Base-by-base conservation (phyloP, 345 rosid genomes). In the Punica granatum region DNA sequence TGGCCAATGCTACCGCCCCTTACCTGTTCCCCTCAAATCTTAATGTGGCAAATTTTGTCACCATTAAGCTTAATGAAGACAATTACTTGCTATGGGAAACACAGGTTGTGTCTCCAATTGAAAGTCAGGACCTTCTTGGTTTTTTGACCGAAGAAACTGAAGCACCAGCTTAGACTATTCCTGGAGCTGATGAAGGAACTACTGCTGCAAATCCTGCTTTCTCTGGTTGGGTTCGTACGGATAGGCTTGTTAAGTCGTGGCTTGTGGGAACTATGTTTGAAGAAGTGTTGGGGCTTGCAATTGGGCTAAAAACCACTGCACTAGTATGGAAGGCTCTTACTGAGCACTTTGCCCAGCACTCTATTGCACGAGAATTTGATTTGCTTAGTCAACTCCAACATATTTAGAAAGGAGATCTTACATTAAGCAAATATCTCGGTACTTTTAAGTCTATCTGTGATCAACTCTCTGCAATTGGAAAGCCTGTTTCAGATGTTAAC, bases 51-150 rank as follows among this genome's bases (percentile, higher is more conserved):
- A 37, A 37, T 11, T 37, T 37, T 37, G 41, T 37, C 6, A 4
- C 41, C 5, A 4, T 37, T 4, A 37, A 37, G 11, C 11, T 4
- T 37, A 37, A 5, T 11, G 41, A 59, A 11, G 35, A 12, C 1
- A 59, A 30, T 4, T 59, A 28, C 12, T 31, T 59, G 0, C 35
- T 59, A 4, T 59, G 63, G 63, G 21, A 31, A 30, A n/a, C 63
- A 0, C 23, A 30, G 7, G 15, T 59, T 11, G 1, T 28, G 3
- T 28, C 21, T 85, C 81, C 88, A 85, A 74, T 82, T 11, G 0
- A 1, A 3, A 60, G 63, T 30, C 37, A 31, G 1, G 10, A 31
- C 3, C 21, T 60, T 6, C 2, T 26, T 15, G 36, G 63, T 4
- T 59, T 60, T 15, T 8, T 60, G 5, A 60, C 1, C 34, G 21